phyloP scores from a whole-genome alignment of 441 rosid species.

The Pelargonium australe region DNA sequence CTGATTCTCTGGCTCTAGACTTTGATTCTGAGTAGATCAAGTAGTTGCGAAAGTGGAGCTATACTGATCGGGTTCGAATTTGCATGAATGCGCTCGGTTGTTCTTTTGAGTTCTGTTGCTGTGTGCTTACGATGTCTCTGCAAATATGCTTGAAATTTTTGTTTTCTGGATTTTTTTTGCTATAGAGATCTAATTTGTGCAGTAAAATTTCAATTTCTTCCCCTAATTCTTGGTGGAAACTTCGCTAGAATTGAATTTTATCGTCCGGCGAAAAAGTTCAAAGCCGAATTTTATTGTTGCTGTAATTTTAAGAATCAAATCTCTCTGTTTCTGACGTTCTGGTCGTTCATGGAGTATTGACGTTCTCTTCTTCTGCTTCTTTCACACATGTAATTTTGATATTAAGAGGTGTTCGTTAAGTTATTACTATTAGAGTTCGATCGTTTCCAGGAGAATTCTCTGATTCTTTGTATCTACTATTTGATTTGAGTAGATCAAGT shows the following conservation, averaged over 20 bases:
- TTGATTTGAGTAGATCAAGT: neutral
- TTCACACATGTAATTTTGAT: neutral
- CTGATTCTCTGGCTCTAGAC: neutral
- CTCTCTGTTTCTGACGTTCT: neutral
- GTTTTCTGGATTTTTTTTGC: neutral
- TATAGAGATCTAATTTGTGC: neutral
- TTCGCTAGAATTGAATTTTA: neutral
- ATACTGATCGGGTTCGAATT: neutral
- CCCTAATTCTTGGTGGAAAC: neutral
- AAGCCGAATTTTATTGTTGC: neutral
- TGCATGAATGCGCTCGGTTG: slow-evolving; percentile 2
- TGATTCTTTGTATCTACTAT: neutral
- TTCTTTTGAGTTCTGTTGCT: neutral
- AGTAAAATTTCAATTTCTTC: neutral
- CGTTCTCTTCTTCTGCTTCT: neutral
- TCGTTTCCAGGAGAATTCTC: neutral
- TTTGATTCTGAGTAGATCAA: neutral
- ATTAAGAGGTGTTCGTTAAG: neutral
- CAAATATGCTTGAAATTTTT: neutral
- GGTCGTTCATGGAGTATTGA: neutral
- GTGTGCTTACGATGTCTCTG: neutral
- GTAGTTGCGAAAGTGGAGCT: neutral
- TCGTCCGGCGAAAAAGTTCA: too few species aligned
- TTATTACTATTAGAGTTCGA: neutral
- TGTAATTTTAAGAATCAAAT: too few species aligned